Evolutionary conservation across 495 filamentous ascomycete species (phyloP).

Genomic region (Penicillium psychrofluorescens): DNA sequence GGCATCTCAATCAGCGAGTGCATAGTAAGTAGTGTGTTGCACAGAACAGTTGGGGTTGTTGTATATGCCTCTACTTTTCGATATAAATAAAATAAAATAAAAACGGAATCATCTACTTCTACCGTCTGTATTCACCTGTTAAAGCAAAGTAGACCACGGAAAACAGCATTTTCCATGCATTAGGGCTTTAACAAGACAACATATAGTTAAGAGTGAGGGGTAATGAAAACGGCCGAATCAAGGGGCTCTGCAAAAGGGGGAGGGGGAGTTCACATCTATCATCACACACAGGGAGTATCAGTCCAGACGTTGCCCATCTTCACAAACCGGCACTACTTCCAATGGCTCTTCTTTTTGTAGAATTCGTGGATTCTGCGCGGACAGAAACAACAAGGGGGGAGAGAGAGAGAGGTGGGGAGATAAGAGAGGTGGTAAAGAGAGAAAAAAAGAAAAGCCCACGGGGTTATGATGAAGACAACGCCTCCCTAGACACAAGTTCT

Average conservation of each 20-base stretch:
- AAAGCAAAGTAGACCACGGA: neutral
- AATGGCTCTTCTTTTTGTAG: conserved; percentile 14
- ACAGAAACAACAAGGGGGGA: conserved; percentile 6
- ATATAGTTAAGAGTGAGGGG: conserved; percentile 14
- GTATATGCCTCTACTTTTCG: too few species aligned
- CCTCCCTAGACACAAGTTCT: conserved; percentile 45
- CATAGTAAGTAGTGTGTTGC: too few species aligned
- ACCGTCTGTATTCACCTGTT: too few species aligned
- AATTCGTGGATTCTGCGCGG: conserved; percentile 19
- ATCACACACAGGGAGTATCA: conserved; percentile 16
- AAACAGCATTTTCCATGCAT: conserved; percentile 29
- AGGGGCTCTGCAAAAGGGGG: conserved; percentile 19
- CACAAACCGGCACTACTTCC: conserved; percentile 10
- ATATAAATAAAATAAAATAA: too few species aligned
- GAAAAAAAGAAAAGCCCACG: conserved; percentile 36
- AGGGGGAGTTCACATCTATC: conserved; percentile 27
- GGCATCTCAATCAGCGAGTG: neutral
- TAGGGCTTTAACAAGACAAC: conserved; percentile 24
- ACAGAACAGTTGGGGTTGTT: too few species aligned
- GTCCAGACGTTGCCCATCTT: conserved; percentile 5
- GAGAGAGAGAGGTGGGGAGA: neutral
- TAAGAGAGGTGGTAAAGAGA: conserved; percentile 17
- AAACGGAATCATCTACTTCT: too few species aligned
- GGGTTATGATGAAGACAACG: conserved; percentile 45
- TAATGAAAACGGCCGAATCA: conserved; percentile 12